Percentiles rank a stretch among this genome's conserved stretches.
Evolutionary conservation across 1,284 basidiomycete genomes (phyloP).

Genomic region (Boletus smithii): DNA sequence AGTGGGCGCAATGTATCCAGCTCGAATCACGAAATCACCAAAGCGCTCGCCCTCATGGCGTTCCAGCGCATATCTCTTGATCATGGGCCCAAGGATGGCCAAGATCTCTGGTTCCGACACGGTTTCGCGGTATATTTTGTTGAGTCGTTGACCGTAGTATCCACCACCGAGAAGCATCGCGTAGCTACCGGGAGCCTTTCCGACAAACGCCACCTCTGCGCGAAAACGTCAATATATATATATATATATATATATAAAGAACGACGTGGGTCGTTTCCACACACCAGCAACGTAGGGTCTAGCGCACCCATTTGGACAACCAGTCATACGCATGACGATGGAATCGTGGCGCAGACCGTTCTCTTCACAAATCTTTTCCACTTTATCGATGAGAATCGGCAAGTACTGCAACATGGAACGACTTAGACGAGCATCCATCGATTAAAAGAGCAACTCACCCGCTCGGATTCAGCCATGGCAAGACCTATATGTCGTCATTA

Average conservation of each 20-base stretch:
- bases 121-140: conserved; percentile 91
- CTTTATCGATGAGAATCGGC: conserved; percentile 92
- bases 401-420: conserved; percentile 61
- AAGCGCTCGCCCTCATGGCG: conserved; percentile 89
- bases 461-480: conserved; percentile 94
- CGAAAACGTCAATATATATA: no score
- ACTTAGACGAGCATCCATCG: background rate
- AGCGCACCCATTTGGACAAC: conserved; percentile 92
- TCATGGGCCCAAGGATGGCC: conserved; percentile 86
- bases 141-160: conserved; percentile 88
- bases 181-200: conserved; percentile 93
- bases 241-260: no score
- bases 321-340: conserved; percentile 98
- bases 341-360: conserved; percentile 90
- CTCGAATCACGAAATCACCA: conserved; percentile 92
- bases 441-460: conserved; percentile 43
- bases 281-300: conserved; percentile 88
- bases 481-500: conserved; percentile 49
- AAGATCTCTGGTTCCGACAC: conserved; percentile 95
- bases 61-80: conserved; percentile 90
- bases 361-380: conserved; percentile 93
- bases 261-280: conserved; percentile 28
- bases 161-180: conserved; percentile 95
- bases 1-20: conserved; percentile 80
- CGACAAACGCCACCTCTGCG: conserved; percentile 90